Percentiles rank a stretch among this genome's conserved stretches.
Evolutionary conservation across 2,329 filamentous ascomycete genomes (phyloP).

Genomic region (Cercospora citrullina): DNA sequence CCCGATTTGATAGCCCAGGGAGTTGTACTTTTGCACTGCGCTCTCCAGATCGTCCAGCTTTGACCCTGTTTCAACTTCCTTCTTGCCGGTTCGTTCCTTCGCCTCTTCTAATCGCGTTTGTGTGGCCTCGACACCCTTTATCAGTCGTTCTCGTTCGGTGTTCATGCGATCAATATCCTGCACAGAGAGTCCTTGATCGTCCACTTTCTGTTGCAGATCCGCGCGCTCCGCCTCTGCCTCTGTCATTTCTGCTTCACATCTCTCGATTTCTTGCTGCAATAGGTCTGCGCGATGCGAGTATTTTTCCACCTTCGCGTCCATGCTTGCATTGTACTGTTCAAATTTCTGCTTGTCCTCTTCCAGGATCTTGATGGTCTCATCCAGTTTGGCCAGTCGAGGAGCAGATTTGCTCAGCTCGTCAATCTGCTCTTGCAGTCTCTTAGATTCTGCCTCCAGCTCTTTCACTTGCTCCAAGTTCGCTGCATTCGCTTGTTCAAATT

Average conservation of each 20-base stretch:
- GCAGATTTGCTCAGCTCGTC: slow-evolving; percentile 85
- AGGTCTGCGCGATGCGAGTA: slow-evolving; percentile 78
- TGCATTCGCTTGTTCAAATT: slow-evolving; percentile 82
- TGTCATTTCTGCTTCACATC: slow-evolving; percentile 70
- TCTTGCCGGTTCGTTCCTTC: slow-evolving; percentile 78
- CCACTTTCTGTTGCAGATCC: slow-evolving; percentile 79
- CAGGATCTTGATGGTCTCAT: slow-evolving; percentile 88
- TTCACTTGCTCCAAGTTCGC: slow-evolving; percentile 82
- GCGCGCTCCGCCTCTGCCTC: slow-evolving; percentile 81
- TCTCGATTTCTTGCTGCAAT: slow-evolving; percentile 82
- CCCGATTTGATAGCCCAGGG: slow-evolving; percentile 87
- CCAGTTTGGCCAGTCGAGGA: slow-evolving; percentile 77
- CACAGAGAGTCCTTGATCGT: slow-evolving; percentile 91
- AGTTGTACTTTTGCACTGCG: slow-evolving; percentile 88
- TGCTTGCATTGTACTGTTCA: slow-evolving; percentile 85
- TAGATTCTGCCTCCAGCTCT: slow-evolving; percentile 82
- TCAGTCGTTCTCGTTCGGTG: slow-evolving; percentile 87
- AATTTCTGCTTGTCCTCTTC: slow-evolving; percentile 95
- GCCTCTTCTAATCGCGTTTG: slow-evolving; percentile 76
- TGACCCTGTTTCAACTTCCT: slow-evolving; percentile 79
- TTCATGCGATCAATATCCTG: slow-evolving; percentile 99
- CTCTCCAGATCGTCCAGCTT: slow-evolving; percentile 92
- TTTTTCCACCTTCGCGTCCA: slow-evolving; percentile 83
- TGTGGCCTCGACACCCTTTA: slow-evolving; percentile 79
- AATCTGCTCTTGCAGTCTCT: slow-evolving; percentile 78